Percentiles rank a stretch among this genome's conserved stretches.
Conservation (phyloP, 257 asterid species). For the Capsicum chinense region DNA sequence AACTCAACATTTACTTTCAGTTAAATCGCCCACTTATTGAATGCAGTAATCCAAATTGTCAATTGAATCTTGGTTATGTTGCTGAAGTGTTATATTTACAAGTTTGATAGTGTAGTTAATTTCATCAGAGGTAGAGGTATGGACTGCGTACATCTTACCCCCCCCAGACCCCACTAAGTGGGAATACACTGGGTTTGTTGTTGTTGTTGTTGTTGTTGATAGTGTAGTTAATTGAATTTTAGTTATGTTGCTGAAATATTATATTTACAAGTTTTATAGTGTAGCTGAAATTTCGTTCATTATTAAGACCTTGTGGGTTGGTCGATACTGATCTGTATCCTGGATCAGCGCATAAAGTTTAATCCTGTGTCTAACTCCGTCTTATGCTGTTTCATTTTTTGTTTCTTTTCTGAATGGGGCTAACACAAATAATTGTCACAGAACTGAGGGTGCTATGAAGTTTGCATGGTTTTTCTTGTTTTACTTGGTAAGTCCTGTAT, state of each 20-base stretch:
- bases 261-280: background rate
- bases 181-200: no score
- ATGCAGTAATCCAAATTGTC: background rate
- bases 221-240: background rate
- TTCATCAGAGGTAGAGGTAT: no score
- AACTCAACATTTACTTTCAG: constrained; percentile 6
- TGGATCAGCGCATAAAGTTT: background rate
- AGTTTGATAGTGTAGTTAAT: background rate
- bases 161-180: no score
- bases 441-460: constrained; percentile 90
- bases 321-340: background rate
- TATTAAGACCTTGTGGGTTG: background rate
- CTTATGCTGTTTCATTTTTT: background rate
- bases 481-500: constrained; percentile 61
- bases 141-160: no score
- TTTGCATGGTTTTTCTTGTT: constrained; percentile 92
- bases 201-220: no score
- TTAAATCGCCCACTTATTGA: background rate
- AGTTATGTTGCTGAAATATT: background rate
- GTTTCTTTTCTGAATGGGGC: background rate
- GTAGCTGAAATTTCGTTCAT: background rate
- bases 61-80: background rate
- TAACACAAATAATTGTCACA: constrained; percentile 37
- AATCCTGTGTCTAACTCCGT: background rate
- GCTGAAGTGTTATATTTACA: background rate